These are phyloP conservation scores for Rhododendron molle DNA, from an alignment of 148 eudicot genomes.

Conservation along the genomic window DNA sequence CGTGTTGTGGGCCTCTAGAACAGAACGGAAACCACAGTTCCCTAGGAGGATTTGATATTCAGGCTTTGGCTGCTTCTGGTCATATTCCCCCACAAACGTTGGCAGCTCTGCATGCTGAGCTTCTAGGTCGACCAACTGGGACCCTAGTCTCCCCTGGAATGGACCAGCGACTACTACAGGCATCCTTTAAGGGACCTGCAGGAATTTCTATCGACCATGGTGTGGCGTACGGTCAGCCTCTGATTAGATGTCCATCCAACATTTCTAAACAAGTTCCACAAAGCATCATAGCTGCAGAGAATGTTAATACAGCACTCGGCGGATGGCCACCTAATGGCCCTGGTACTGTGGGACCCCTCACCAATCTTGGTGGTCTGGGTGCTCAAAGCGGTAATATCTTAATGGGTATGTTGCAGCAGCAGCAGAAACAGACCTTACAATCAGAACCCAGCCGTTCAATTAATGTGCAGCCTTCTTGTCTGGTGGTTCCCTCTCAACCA, in stretches of 20 bases:
- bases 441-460: constrained; percentile 35
- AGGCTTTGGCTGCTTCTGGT: constrained; percentile 48
- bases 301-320: constrained; percentile 25
- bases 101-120: constrained; percentile 48
- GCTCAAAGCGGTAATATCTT: constrained; percentile 25
- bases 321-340: constrained; percentile 30
- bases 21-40: constrained; percentile 32
- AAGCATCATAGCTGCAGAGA: constrained; percentile 19
- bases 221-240: constrained; percentile 37
- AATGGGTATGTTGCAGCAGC: constrained; percentile 27
- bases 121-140: constrained; percentile 41
- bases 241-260: constrained; percentile 33
- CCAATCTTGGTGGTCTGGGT: constrained; percentile 18
- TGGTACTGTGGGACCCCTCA: constrained; percentile 18
- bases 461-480: constrained; percentile 52
- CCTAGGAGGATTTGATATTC: constrained; percentile 39
- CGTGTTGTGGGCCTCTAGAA: constrained; percentile 39
- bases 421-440: constrained; percentile 21
- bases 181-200: constrained; percentile 30
- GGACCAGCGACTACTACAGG: constrained; percentile 35
- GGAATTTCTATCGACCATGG: constrained; percentile 26
- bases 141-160: constrained; percentile 25
- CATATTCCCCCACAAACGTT: constrained; percentile 47
- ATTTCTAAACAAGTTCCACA: constrained; percentile 31
- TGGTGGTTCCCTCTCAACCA: constrained; percentile 40